Percentiles rank a stretch among this genome's conserved stretches.
Evolutionary conservation across 202 grass and related monocot genomes (phyloP).

Genomic region (Panicum hallii): DNA sequence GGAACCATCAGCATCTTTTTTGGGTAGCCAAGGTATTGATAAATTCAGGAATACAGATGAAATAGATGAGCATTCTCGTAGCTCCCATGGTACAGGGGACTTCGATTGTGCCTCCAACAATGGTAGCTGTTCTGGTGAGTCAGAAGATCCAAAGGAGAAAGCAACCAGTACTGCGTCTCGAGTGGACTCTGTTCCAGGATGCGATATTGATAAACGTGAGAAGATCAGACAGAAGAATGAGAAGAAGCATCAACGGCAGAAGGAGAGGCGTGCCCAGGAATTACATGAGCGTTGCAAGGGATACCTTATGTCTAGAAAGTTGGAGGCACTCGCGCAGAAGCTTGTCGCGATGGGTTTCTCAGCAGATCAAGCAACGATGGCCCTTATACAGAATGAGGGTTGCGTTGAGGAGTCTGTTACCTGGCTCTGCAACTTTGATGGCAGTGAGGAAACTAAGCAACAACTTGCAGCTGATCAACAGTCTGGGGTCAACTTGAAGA

Average conservation of each 20-base stretch:
- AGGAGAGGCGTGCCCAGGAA: conserved; percentile 90
- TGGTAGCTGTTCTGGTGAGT: conserved; percentile 85
- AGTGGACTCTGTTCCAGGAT: conserved; percentile 70
- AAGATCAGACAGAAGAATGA: conserved; percentile 99
- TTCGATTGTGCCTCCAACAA: conserved; percentile 91
- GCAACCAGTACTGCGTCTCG: conserved; percentile 48
- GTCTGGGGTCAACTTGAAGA: conserved; percentile 77
- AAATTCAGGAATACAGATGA: conserved; percentile 85
- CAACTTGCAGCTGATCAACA: conserved; percentile 66
- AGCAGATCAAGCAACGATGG: conserved; percentile 93
- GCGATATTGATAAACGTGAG: conserved; percentile 91
- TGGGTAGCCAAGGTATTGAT: conserved; percentile 58
- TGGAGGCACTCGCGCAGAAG: conserved; percentile 81
- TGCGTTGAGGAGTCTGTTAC: conserved; percentile 85
- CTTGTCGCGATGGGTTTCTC: conserved; percentile 96
- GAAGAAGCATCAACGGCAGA: conserved; percentile 96
- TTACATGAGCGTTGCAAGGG: conserved; percentile 92
- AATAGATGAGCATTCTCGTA: conserved; percentile 89
- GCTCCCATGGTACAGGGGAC: conserved; percentile 82
- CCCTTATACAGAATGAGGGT: conserved; percentile 93
- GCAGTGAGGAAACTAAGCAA: conserved; percentile 82
- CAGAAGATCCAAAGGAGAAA: conserved; percentile 86
- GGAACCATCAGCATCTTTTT: conserved; percentile 59
- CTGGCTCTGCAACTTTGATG: conserved; percentile 91
- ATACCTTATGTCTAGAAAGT: conserved; percentile 92